Conservation (phyloP, 495 filamentous ascomycete genomes). For the Halenospora varia region DNA sequence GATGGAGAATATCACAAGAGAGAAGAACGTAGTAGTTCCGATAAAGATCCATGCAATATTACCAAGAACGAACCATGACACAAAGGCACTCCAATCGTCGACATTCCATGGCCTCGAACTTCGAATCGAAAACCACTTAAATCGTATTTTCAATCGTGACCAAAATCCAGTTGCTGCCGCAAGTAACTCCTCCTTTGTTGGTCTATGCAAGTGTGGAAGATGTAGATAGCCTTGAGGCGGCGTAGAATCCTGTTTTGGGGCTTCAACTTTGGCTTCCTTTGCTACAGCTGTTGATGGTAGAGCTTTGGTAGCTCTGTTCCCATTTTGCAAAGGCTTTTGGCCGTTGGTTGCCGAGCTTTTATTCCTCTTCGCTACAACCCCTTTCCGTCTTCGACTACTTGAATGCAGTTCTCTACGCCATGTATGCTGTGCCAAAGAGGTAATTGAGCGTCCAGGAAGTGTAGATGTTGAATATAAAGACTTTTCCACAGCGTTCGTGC, state of each 20-base stretch:
- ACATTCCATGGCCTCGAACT: slow-evolving; percentile 93
- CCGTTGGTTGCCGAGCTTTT: slow-evolving; percentile 38
- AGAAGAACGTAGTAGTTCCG: slow-evolving; percentile 97
- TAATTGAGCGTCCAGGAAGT: slow-evolving; percentile 1
- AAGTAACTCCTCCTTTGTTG: slow-evolving; percentile 89
- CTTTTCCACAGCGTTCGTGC: slow-evolving; percentile 12
- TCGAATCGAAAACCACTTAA: slow-evolving; percentile 97
- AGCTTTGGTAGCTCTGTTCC: slow-evolving; percentile 1
- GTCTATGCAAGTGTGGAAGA: slow-evolving; percentile 65
- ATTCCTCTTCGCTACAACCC: slow-evolving; percentile 31
- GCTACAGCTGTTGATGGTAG: not conserved
- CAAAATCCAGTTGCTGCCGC: slow-evolving; percentile 90
- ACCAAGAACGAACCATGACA: slow-evolving; percentile 91
- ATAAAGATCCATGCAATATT: slow-evolving; percentile 93
- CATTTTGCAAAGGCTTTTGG: slow-evolving; percentile 10
- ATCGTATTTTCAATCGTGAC: slow-evolving; percentile 84
- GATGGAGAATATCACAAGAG: slow-evolving; percentile 77
- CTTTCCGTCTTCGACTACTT: slow-evolving; percentile 17
- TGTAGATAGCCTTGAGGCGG: slow-evolving; percentile 17
- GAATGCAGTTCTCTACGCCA: slow-evolving; percentile 24
- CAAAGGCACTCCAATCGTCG: slow-evolving; percentile 91
- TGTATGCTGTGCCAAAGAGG: slow-evolving; percentile 11
- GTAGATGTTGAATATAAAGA: slow-evolving; percentile 12
- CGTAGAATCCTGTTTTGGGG: not conserved
- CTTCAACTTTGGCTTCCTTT: slow-evolving; percentile 9